phyloP scores from a whole-genome alignment of 257 asterid species.

The Sherardia arvensis region DNA sequence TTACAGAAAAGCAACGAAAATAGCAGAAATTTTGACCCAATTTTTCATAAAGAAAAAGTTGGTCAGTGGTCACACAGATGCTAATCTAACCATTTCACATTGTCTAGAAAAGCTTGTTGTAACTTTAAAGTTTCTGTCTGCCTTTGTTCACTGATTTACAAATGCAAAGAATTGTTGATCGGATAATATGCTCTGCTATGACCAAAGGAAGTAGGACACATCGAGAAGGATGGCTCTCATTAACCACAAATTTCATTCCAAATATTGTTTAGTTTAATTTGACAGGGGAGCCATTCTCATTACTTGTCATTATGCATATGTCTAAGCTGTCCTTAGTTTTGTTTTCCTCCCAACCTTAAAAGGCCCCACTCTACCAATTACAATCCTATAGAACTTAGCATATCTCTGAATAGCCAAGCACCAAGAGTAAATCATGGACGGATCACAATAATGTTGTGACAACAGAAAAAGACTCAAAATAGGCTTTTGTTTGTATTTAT shows the following conservation, averaged over 20 bases:
- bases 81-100: background rate
- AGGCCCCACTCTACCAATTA: constrained; percentile 2
- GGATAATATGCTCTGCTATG: constrained; percentile 1
- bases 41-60: background rate
- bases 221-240: constrained; percentile 13
- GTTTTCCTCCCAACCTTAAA: background rate
- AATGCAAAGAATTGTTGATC: background rate
- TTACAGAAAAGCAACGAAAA: background rate
- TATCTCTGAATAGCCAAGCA: constrained; percentile 1
- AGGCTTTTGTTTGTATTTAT: no score
- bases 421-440: background rate
- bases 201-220: constrained; percentile 5
- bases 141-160: background rate
- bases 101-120: background rate
- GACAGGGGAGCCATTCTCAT: constrained; percentile 14
- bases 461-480: no score
- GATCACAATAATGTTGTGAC: background rate
- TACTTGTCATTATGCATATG: constrained; percentile 14
- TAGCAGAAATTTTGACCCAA: background rate
- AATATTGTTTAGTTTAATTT: background rate
- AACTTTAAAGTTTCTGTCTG: background rate
- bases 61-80: background rate
- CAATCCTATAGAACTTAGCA: background rate
- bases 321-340: constrained; percentile 6
- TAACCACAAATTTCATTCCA: constrained; percentile 9